Evolutionary conservation across 2,329 filamentous ascomycete species (phyloP).

Genomic region (Aureobasidium sp.): DNA sequence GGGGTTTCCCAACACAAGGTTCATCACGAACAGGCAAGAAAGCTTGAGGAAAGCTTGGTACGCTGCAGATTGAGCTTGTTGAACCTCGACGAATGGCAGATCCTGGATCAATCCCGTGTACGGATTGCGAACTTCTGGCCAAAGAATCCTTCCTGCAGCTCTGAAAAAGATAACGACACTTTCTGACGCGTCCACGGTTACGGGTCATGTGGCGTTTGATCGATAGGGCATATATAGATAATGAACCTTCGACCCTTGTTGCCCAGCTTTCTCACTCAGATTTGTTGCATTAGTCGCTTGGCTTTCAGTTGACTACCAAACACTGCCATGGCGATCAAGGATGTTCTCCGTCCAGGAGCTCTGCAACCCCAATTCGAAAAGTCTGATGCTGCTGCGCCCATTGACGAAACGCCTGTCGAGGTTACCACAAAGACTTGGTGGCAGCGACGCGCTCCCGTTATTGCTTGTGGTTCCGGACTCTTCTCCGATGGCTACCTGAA

Average conservation of each 20-base stretch:
- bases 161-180: neutral
- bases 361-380: neutral
- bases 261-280: neutral
- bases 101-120: neutral
- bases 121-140: neutral
- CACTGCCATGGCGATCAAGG: neutral
- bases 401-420: neutral
- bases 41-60: neutral
- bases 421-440: conserved; percentile 23
- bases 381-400: neutral
- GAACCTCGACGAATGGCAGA: neutral
- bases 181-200: neutral
- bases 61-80: neutral
- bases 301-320: too few relatives aligned
- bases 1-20: neutral
- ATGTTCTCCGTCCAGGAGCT: neutral
- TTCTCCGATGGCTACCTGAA: conserved; percentile 93
- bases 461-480: conserved; percentile 82
- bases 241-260: neutral
- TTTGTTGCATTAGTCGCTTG: neutral
- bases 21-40: neutral
- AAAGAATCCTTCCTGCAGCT: neutral
- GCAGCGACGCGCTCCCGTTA: conserved; percentile 62
- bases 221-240: neutral
- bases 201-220: neutral